Conservation (phyloP, 805 yeast genomes). For the Groenewaldozyma salmanticensis region DNA sequence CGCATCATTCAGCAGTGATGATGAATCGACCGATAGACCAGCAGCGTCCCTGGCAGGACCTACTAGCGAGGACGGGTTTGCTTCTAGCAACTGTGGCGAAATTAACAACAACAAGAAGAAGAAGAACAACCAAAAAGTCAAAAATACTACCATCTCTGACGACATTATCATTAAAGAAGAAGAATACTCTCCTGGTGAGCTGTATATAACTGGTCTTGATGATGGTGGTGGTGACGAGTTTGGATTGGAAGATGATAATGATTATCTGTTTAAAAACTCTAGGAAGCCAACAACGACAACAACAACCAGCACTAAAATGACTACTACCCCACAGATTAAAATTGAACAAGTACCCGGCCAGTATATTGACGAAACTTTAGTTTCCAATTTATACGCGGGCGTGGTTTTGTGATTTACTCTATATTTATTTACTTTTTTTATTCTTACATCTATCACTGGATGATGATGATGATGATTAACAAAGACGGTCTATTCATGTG, state of each 20-base stretch:
- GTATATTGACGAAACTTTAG: conserved; percentile 11
- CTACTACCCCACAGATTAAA: conserved; percentile 1
- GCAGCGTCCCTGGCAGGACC: conserved; percentile 20
- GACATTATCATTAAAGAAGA: background rate
- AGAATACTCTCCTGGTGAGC: background rate
- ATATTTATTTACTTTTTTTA: too few relatives aligned
- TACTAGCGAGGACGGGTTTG: conserved; percentile 6
- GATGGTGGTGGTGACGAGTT: conserved; percentile 5
- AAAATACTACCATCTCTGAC: too few relatives aligned
- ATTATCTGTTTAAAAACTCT: conserved; percentile 4
- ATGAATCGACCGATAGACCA: conserved; percentile 14
- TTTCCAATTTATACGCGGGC: conserved; percentile 17
- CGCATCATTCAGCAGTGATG: conserved; percentile 27
- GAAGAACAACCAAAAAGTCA: too few relatives aligned
- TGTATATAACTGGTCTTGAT: background rate
- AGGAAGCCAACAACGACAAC: background rate
- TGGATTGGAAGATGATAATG: conserved; percentile 1
- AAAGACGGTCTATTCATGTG: conserved; percentile 5
- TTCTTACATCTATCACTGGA: background rate
- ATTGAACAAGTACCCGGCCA: too few relatives aligned
- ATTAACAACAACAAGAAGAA: too few relatives aligned
- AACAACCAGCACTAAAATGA: background rate
- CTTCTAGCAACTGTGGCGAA: background rate
- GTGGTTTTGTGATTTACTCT: conserved; percentile 7
- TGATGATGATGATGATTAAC: conserved; percentile 1